These are phyloP conservation scores for Rhododendron ferrugineum DNA, from an alignment of 148 eudicot species.

Conservation along the genomic window DNA sequence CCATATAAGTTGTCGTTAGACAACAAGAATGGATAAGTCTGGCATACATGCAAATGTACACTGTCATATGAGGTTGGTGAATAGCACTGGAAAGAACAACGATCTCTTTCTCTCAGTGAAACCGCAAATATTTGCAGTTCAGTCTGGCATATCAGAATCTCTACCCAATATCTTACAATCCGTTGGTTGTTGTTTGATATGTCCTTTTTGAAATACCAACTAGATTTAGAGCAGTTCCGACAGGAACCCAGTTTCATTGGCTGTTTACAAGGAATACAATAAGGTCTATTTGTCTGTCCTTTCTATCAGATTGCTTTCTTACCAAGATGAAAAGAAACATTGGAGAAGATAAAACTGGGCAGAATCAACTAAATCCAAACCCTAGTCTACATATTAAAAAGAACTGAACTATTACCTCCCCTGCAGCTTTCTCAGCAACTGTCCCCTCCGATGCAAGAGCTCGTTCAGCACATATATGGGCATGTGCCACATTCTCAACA, in stretches of 20 bases:
- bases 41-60: background rate
- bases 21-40: background rate
- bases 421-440: conserved; percentile 81
- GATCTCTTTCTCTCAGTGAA: background rate
- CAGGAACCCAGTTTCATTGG: background rate
- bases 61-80: background rate
- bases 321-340: background rate
- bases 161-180: background rate
- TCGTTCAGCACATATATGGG: conserved; percentile 97
- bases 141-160: background rate
- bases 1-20: background rate
- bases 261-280: background rate
- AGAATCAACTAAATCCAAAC: background rate
- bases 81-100: background rate
- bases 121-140: background rate
- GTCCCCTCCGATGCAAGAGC: conserved; percentile 77
- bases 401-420: conserved; percentile 55
- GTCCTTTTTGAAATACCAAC: background rate
- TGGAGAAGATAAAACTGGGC: background rate
- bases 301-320: background rate
- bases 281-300: background rate
- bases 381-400: background rate
- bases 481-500: conserved; percentile 98
- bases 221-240: background rate
- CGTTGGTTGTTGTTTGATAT: background rate